Evolutionary conservation across 2,329 filamentous ascomycete species (phyloP), one percentile per base, ranked within the genome.

Genomic region (Alternaria hordeiaustralica): DNA sequence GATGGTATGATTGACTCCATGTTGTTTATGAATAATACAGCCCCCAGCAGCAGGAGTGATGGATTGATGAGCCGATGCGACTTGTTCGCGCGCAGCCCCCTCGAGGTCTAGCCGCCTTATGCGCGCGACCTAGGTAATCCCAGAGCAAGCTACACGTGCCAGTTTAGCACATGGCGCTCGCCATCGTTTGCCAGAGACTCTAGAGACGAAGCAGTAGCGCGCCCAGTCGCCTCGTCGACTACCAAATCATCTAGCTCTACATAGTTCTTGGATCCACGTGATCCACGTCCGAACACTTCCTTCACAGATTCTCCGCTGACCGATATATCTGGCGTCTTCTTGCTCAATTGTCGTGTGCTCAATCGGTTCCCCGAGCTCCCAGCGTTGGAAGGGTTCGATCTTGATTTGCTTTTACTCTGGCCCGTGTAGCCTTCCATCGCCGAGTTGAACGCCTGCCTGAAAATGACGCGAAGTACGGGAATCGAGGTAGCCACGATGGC

Each of bases 401-500:
- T 23, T 15, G 45, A 50, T 30, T 58, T 58, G 33, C 30, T 43
- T 51, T 46, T 51, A 46, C 57, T 54, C 18, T 36, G 44, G 26
- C 49, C 41, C 20, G 47, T 53, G 49, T 54, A 54, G 41, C 57
- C 49, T 51, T 71, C 55, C 18, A 62, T 60, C 20, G 56, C 62
- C 12, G 63, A 60, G 55, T 58, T 60, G 58, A 65, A 12, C 23
- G 62, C 63, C 36, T 60, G 45, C 62, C 60, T 65, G 21, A 65
- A 60, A 36, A 65, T 45, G n/a, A 65, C 63, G 36, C 63, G 63
- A 26, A 65, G 63, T 33, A 65, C 56, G 41, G 63, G 63, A 30
- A 65, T 63, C 15, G 63, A 65, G 12, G 63, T 63, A 33, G 63
- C 63, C 36, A 65, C 63, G 20, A 63, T 65, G 44, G 60, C 50